Evolutionary conservation across 805 yeast genomes (phyloP).

Genomic region (Schizosaccharomyces octosporus): DNA sequence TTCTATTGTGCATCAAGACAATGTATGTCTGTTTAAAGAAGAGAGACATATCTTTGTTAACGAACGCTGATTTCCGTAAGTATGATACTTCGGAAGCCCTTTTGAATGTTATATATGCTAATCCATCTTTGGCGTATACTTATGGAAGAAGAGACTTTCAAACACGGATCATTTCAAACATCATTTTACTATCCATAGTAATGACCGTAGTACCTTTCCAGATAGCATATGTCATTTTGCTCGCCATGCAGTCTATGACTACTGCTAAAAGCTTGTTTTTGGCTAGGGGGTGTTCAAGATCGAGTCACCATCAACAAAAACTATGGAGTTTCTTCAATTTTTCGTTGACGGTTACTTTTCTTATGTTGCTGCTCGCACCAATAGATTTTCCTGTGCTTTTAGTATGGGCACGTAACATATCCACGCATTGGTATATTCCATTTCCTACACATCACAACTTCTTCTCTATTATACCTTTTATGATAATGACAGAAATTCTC

Average conservation of each 20-base stretch:
- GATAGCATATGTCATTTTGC: slow-evolving; percentile 39
- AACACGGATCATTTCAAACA: slow-evolving; percentile 6
- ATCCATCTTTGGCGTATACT: not conserved
- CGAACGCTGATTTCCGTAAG: not conserved
- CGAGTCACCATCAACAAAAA: not conserved
- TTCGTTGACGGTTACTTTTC: slow-evolving; percentile 33
- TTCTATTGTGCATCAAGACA: not conserved
- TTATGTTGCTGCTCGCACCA: slow-evolving; percentile 60
- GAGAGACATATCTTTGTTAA: not conserved
- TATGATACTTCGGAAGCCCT: not conserved
- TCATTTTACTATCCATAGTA: slow-evolving; percentile 21
- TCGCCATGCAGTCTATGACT: slow-evolving; percentile 32
- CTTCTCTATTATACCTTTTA: slow-evolving; percentile 49
- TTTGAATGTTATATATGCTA: not conserved
- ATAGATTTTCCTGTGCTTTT: slow-evolving; percentile 53
- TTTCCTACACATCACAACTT: slow-evolving; percentile 71
- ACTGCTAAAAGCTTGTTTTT: not conserved
- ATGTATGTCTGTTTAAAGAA: not conserved
- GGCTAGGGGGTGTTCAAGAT: not conserved
- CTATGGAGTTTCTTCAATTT: slow-evolving; percentile 23
- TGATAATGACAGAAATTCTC: slow-evolving; percentile 32
- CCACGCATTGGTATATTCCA: slow-evolving; percentile 59
- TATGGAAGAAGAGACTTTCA: not conserved
- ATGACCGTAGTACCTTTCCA: slow-evolving; percentile 58
- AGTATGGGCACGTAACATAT: slow-evolving; percentile 60